Conservation (phyloP, 192 early-diverging fungal species). For the Geosiphon pyriformis region DNA sequence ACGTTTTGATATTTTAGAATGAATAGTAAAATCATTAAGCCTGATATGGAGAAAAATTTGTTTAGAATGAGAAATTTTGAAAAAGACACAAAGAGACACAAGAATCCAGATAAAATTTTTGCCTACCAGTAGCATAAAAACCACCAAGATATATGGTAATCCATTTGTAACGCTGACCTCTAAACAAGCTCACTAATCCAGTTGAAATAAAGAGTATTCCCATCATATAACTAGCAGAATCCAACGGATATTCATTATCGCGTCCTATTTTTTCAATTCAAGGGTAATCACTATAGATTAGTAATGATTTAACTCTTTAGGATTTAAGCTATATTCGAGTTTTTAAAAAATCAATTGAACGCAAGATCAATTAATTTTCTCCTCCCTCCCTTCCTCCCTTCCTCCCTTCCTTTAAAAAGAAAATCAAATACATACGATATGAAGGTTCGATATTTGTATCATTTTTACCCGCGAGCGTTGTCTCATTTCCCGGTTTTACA, state of each 20-base stretch:
- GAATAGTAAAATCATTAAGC: constrained; percentile 15
- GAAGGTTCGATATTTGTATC: too few species aligned
- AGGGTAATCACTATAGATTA: background rate
- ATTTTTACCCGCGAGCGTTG: too few species aligned
- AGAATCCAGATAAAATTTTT: background rate
- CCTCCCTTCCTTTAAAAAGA: too few species aligned
- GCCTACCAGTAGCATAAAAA: constrained; percentile 14
- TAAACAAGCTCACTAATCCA: constrained; percentile 2
- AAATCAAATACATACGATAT: too few species aligned
- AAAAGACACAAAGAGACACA: background rate
- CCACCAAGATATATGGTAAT: constrained; percentile 13
- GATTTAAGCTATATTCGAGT: too few species aligned
- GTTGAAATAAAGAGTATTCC: constrained; percentile 15
- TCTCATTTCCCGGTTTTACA: too few species aligned
- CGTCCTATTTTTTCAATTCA: constrained; percentile 7
- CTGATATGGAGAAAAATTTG: constrained; percentile 1
- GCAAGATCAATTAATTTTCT: too few species aligned
- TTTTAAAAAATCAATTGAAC: too few species aligned
- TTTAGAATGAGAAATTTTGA: background rate
- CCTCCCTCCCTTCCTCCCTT: too few species aligned
- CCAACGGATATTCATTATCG: constrained; percentile 23
- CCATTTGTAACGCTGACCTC: constrained; percentile 22
- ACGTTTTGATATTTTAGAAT: constrained; percentile 22
- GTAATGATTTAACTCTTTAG: too few species aligned
- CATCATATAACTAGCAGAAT: constrained; percentile 14